Conservation (phyloP, 208 protist genomes). For the Leishmania gerbilli region DNA sequence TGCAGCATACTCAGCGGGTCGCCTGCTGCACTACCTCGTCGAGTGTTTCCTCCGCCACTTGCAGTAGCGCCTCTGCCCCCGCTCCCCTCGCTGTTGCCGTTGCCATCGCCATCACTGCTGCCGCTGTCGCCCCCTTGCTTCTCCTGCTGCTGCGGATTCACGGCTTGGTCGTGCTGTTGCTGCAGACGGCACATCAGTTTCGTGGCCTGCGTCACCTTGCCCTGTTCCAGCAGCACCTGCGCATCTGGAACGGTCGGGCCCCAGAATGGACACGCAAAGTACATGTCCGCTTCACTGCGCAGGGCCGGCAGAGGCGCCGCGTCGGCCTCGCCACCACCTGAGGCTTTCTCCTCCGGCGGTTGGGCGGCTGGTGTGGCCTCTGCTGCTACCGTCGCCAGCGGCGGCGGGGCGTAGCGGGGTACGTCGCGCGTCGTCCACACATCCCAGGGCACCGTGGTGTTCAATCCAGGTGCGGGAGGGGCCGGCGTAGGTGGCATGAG, state of each 20-base stretch:
- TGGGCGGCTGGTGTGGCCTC: neutral
- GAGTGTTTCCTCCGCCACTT: neutral
- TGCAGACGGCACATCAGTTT: conserved; percentile 33
- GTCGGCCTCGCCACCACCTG: neutral
- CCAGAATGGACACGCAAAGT: conserved; percentile 49
- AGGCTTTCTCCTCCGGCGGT: neutral
- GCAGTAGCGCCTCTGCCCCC: neutral
- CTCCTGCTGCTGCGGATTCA: neutral
- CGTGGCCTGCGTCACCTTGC: conserved; percentile 42
- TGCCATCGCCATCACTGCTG: neutral
- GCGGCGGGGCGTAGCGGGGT: conserved; percentile 23
- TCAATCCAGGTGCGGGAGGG: conserved; percentile 38
- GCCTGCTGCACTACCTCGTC: neutral
- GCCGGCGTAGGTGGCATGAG: conserved; percentile 57
- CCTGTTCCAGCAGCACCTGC: conserved; percentile 43
- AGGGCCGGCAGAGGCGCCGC: neutral
- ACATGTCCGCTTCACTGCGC: conserved; percentile 29
- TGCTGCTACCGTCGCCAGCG: conserved; percentile 2
- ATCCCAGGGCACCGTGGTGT: conserved; percentile 47
- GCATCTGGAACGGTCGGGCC: conserved; percentile 35
- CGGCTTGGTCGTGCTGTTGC: neutral
- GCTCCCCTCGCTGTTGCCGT: neutral
- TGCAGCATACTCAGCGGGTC: conserved; percentile 9
- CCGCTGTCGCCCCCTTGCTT: neutral
- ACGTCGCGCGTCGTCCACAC: conserved; percentile 41